phyloP scores from a whole-genome alignment of 331 rosid genomes.

The Acacia concinna region DNA sequence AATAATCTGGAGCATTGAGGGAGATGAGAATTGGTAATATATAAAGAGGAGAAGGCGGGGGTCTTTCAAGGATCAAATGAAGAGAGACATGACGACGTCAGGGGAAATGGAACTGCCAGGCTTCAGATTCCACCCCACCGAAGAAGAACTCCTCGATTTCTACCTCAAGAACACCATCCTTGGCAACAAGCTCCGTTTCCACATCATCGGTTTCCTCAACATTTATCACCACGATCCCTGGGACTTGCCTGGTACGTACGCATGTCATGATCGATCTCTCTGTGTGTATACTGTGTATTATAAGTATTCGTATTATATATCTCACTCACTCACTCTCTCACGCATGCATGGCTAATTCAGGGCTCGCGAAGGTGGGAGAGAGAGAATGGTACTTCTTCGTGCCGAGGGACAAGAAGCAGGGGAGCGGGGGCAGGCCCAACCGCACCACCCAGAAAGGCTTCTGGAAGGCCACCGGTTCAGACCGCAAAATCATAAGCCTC shows the following conservation, averaged over 20 bases:
- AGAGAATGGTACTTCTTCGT: conserved; percentile 99
- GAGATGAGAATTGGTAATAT: neutral
- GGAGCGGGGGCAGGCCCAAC: conserved; percentile 93
- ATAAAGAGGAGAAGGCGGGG: neutral
- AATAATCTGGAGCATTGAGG: neutral
- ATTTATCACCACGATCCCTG: conserved; percentile 27
- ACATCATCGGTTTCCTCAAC: conserved; percentile 23
- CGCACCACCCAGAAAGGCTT: conserved; percentile 87
- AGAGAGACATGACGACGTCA: neutral
- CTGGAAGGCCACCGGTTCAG: conserved; percentile 98
- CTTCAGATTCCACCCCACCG: conserved; percentile 74
- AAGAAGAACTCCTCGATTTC: conserved; percentile 69
- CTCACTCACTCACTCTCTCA: neutral
- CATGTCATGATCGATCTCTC: neutral
- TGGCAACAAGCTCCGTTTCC: conserved; percentile 40
- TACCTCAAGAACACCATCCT: conserved; percentile 51
- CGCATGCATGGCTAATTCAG: conserved; percentile 18
- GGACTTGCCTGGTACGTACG: conserved; percentile 21
- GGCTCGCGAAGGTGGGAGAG: conserved; percentile 79
- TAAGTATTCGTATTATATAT: too few relatives aligned
- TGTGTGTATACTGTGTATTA: too few relatives aligned
- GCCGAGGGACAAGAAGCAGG: conserved; percentile 94
- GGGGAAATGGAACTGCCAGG: conserved; percentile 61
- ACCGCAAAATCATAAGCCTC: conserved; percentile 69
- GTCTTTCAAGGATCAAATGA: neutral